These are phyloP conservation scores for Ophiostoma sp. DNA, from an alignment of 2,329 filamentous ascomycete genomes.

Conservation along the genomic window DNA sequence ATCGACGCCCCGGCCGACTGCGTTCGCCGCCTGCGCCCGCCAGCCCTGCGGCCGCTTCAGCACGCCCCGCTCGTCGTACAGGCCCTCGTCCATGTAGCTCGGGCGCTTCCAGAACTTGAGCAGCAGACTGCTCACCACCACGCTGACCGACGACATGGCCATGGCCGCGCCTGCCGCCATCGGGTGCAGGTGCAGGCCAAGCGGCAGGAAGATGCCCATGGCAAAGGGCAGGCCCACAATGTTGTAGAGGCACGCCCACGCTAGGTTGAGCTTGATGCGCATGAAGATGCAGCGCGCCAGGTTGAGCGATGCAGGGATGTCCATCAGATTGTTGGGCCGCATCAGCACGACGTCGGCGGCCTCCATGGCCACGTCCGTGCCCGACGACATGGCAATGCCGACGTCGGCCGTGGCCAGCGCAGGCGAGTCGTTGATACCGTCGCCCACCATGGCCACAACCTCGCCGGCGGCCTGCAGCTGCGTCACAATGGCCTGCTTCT, in stretches of 20 bases:
- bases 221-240: constrained; percentile 85
- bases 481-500: constrained; percentile 82
- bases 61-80: constrained; percentile 53
- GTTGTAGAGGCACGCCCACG: constrained; percentile 94
- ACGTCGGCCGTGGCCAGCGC: constrained; percentile 88
- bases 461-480: constrained; percentile 69
- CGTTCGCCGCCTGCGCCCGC: constrained; percentile 37
- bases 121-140: constrained; percentile 76
- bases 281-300: constrained; percentile 80
- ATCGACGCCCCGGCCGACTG: constrained; percentile 43
- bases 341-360: constrained; percentile 95
- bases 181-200: constrained; percentile 81
- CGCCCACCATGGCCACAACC: constrained; percentile 91
- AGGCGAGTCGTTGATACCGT: constrained; percentile 97
- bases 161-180: constrained; percentile 94
- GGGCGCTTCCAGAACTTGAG: constrained; percentile 84
- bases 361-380: constrained; percentile 96
- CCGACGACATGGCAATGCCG: constrained; percentile 85
- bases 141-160: constrained; percentile 83
- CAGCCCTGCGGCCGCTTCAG: constrained; percentile 36
- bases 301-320: constrained; percentile 80
- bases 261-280: constrained; percentile 88
- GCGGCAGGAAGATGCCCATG: constrained; percentile 91
- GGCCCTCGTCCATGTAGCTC: constrained; percentile 73
- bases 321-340: constrained; percentile 84